Evolutionary conservation across 2,329 filamentous ascomycete genomes (phyloP).

Genomic region (Clonostachys byssicola): DNA sequence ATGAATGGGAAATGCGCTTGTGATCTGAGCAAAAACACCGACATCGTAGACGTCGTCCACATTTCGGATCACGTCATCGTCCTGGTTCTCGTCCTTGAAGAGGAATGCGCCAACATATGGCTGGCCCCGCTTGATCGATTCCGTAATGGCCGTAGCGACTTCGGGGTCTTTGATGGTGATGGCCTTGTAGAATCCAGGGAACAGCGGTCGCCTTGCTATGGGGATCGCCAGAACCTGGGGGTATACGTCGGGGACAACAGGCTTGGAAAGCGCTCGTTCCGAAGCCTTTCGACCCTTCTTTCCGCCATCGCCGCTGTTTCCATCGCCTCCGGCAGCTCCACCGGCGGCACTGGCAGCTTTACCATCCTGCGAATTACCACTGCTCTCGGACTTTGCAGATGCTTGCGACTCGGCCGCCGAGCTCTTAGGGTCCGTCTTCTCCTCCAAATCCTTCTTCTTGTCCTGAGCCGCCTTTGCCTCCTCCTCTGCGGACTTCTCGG

Average conservation of each 20-base stretch:
- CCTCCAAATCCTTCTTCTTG: conserved; percentile 34
- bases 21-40: conserved; percentile 96
- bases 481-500: conserved; percentile 47
- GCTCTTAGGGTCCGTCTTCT: conserved; percentile 39
- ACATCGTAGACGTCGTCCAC: conserved; percentile 91
- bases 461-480: conserved; percentile 47
- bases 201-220: conserved; percentile 87
- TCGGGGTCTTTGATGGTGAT: conserved; percentile 93
- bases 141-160: conserved; percentile 86
- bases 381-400: conserved; percentile 39
- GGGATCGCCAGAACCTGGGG: conserved; percentile 97
- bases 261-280: conserved; percentile 81
- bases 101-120: conserved; percentile 96
- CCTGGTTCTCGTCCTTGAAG: conserved; percentile 92
- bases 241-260: conserved; percentile 88
- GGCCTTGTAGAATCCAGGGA: conserved; percentile 98
- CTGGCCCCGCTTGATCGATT: conserved; percentile 95
- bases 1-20: conserved; percentile 87
- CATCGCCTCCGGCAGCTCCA: conserved; percentile 35
- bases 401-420: conserved; percentile 34
- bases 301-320: conserved; percentile 55
- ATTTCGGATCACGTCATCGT: conserved; percentile 89
- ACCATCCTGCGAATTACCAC: conserved; percentile 37
- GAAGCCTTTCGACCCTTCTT: conserved; percentile 67
- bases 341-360: conserved; percentile 42